phyloP scores from a whole-genome alignment of 345 rosid genomes.

The Dimocarpus longan region DNA sequence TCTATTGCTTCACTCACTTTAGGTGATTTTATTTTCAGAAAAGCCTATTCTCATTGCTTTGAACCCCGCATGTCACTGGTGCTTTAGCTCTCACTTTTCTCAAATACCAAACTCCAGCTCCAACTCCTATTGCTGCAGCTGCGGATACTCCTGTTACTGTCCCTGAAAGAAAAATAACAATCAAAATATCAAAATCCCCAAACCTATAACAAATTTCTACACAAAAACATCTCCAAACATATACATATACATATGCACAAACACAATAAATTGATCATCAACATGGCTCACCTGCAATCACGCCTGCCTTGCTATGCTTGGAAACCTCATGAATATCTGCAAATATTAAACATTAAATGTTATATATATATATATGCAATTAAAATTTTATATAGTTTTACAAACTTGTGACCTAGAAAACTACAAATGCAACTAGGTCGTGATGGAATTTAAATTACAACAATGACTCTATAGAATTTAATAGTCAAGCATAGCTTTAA shows the following conservation, averaged over 20 bases:
- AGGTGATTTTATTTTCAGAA: constrained; percentile 39
- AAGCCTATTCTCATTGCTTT: constrained; percentile 80
- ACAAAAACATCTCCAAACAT: background rate
- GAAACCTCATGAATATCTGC: constrained; percentile 43
- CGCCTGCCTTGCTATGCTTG: constrained; percentile 41
- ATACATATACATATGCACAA: too few relatives aligned
- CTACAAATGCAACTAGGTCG: background rate
- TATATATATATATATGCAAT: too few relatives aligned
- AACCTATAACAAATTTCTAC: background rate
- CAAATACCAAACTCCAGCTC: constrained; percentile 74
- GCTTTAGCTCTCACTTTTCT: constrained; percentile 80
- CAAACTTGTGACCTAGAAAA: too few relatives aligned
- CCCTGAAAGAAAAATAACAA: constrained; percentile 42
- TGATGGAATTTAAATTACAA: too few relatives aligned
- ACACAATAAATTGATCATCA: too few relatives aligned
- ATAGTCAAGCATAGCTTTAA: too few relatives aligned
- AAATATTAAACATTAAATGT: background rate
- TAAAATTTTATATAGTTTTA: too few relatives aligned
- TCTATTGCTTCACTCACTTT: constrained; percentile 1
- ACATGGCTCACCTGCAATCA: constrained; percentile 51
- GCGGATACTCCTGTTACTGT: constrained; percentile 72
- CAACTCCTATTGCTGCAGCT: constrained; percentile 73
- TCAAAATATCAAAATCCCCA: background rate
- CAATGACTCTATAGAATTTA: too few relatives aligned
- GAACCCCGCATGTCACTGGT: constrained; percentile 90